phyloP scores from a whole-genome alignment of 768 basidiomycete species.

The Daedalea quercina region DNA sequence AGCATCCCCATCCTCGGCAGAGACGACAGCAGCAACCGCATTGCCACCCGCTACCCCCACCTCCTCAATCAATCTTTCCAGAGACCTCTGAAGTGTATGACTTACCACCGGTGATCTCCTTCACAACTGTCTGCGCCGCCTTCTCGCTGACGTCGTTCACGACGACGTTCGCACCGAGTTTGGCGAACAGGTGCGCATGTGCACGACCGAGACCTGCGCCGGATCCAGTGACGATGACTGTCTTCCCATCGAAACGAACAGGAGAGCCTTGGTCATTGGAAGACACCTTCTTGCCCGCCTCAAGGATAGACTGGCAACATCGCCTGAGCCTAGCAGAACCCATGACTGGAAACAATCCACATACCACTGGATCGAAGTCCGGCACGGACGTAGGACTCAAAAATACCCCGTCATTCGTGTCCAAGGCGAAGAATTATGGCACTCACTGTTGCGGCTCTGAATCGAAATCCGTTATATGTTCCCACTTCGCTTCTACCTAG shows the following conservation, averaged over 20 bases:
- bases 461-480: constrained; percentile 70
- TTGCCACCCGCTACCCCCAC: constrained; percentile 70
- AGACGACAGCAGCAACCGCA: constrained; percentile 75
- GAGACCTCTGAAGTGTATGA: background rate
- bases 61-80: background rate
- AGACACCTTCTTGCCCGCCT: constrained; percentile 54
- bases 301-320: constrained; percentile 16
- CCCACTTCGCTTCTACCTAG: constrained; percentile 81
- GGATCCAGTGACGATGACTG: constrained; percentile 90
- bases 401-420: background rate
- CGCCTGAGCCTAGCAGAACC: background rate
- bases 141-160: constrained; percentile 93
- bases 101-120: constrained; percentile 78
- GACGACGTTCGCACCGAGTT: constrained; percentile 93
- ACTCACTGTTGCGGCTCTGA: constrained; percentile 60
- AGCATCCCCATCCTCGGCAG: constrained; percentile 86
- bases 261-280: constrained; percentile 62
- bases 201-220: constrained; percentile 91
- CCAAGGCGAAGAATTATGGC: background rate
- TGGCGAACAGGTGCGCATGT: constrained; percentile 88
- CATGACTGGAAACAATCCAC: constrained; percentile 11
- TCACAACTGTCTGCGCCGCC: constrained; percentile 74
- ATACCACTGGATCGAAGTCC: constrained; percentile 56
- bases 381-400: constrained; percentile 56
- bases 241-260: constrained; percentile 84